A percentile compares a stretch with the other conserved stretches of the same genome.
phyloP scores from a whole-genome alignment of 2,329 filamentous ascomycete genomes.

The Stagonosporopsis rhizophila region DNA sequence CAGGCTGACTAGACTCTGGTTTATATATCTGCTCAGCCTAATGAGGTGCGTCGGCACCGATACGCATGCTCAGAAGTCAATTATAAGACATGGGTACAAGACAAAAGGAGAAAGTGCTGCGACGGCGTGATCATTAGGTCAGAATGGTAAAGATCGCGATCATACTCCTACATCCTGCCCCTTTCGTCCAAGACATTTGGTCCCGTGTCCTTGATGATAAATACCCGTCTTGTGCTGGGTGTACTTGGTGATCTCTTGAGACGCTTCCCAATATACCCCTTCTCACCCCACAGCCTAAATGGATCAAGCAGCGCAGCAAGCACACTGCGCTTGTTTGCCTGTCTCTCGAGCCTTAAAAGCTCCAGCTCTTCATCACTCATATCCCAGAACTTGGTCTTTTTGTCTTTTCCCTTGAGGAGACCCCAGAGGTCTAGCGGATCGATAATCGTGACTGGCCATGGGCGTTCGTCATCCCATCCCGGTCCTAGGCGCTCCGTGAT shows the following conservation, averaged over 20 bases:
- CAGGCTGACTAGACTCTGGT: too few relatives aligned
- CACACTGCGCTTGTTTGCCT: constrained; percentile 34
- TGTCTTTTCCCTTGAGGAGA: constrained; percentile 39
- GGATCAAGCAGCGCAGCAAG: constrained; percentile 36
- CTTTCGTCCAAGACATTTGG: constrained; percentile 1
- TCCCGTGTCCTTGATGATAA: background rate
- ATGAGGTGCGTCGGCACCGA: too few relatives aligned
- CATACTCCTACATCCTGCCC: background rate
- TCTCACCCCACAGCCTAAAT: constrained; percentile 39
- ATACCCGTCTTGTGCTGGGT: background rate
- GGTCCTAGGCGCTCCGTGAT: constrained; percentile 60
- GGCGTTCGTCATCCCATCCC: constrained; percentile 57
- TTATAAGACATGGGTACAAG: too few relatives aligned
- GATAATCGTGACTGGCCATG: constrained; percentile 51
- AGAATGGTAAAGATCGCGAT: too few relatives aligned
- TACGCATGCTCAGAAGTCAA: too few relatives aligned
- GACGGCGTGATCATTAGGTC: too few relatives aligned
- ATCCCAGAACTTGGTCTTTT: constrained; percentile 49
- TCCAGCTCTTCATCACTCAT: constrained; percentile 44
- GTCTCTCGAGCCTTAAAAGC: constrained; percentile 33
- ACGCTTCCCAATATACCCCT: constrained; percentile 40
- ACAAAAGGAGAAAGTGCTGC: too few relatives aligned
- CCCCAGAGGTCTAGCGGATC: constrained; percentile 49
- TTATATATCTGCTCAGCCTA: too few relatives aligned
- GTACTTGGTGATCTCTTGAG: constrained; percentile 18